phyloP scores from a whole-genome alignment of 306 rosid species.

The Cercis canadensis region DNA sequence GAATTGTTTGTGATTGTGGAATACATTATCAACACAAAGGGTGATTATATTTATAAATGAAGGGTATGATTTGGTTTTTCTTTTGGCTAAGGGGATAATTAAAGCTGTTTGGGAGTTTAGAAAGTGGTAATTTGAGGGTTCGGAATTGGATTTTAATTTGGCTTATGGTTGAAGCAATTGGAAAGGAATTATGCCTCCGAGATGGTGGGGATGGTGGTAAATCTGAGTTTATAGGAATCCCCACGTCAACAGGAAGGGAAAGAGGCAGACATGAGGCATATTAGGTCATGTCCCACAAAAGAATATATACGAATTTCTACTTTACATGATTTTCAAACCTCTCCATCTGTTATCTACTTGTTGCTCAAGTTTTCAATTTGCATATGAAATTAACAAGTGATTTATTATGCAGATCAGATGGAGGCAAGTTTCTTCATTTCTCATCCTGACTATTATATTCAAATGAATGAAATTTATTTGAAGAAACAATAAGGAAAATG shows the following conservation, averaged over 20 bases:
- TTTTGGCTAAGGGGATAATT: background rate
- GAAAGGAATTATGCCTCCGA: constrained; percentile 58
- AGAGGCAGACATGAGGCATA: constrained; percentile 51
- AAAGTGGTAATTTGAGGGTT: constrained; percentile 7
- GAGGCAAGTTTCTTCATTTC: background rate
- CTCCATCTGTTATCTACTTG: constrained; percentile 12
- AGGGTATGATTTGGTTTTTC: constrained; percentile 14
- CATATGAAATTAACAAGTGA: constrained; percentile 1
- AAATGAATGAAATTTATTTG: background rate
- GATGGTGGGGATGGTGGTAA: constrained; percentile 45
- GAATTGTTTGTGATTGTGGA: background rate
- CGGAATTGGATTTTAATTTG: constrained; percentile 27
- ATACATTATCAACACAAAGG: constrained; percentile 21
- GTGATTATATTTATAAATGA: constrained; percentile 39
- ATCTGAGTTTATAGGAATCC: constrained; percentile 53
- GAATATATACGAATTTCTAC: constrained; percentile 53
- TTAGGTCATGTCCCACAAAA: constrained; percentile 48
- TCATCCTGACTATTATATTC: too few species aligned
- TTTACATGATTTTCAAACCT: constrained; percentile 30
- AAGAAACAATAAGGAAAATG: background rate
- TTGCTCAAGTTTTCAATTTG: background rate
- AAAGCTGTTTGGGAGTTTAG: background rate
- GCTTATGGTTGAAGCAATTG: constrained; percentile 66
- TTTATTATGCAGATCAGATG: constrained; percentile 4
- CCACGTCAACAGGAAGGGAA: constrained; percentile 52